Evolutionary conservation across 2,329 filamentous ascomycete genomes (phyloP), one percentile per base, ranked within the genome.

Genomic region (Mycosphaerella sp.): DNA sequence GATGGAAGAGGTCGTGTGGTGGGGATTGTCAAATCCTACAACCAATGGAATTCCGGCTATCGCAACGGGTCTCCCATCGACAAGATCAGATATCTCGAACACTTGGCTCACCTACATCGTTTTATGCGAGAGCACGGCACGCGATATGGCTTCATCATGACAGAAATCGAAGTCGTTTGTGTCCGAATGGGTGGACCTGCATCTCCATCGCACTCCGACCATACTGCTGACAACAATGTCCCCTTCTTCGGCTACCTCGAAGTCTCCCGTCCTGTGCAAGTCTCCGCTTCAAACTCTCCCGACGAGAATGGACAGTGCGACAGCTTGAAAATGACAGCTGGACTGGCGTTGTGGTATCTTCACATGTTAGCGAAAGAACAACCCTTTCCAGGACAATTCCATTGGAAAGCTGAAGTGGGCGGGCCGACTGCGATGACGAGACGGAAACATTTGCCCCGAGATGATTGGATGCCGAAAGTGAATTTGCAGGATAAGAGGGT

Each of bases 31-130:
- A 92, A 92, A 73, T 86, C 84, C 69, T 96, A 92, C 68, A 87
- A 95, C 71, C 85, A 88, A 64, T 96, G 95, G 87, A 95, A 95
- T 77, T 93, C 89, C 1, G 88, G 87, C 59, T 95, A 95, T 88
- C 87, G 90, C 56, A 83, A 85, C 56, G 89, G 95, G 70, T 84
- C 84, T 43, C 89, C 91, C 60, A 81, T 89, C 70, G 87, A 90
- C 73, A 86, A 87, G 55, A 88, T 95, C 54, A 84, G 92, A 72
- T 96, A 96, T 74, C 84, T 96, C 17, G 85, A 87, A 48, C 89
- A 89, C 1, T 82, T 97, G 4, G 80, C 90, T 0, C 89, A 95
- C 64, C 77, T 96, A 43, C 92, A 97, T 72, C 82, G 88, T 68
- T 84, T 85, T 67, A 95, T 96, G 89, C 89, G 92, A 70, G 89